These are phyloP conservation scores for Penicillium paxilli DNA, from an alignment of 495 filamentous ascomycete genomes.

Conservation along the genomic window DNA sequence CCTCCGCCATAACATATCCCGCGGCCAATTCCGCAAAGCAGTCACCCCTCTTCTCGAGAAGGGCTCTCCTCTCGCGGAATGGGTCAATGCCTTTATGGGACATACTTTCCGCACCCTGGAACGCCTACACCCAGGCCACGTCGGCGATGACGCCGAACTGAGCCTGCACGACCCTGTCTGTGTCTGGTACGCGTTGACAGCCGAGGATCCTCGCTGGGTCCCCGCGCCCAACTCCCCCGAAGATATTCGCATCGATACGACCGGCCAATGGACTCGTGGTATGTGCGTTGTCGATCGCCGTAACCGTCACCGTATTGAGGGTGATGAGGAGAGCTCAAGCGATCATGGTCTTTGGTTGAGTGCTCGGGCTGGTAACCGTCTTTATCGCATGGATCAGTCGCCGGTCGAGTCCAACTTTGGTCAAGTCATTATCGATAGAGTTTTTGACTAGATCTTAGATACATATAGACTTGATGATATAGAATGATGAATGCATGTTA, in stretches of 20 bases:
- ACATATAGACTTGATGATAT: neutral
- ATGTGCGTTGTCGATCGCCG: conserved; percentile 84
- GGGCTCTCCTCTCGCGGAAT: conserved; percentile 79
- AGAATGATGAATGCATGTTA: neutral
- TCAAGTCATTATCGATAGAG: conserved; percentile 38
- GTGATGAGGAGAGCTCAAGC: conserved; percentile 53
- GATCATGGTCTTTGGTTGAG: conserved; percentile 79
- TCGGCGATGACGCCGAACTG: conserved; percentile 56
- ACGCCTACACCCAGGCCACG: conserved; percentile 52
- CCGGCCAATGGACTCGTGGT: conserved; percentile 91
- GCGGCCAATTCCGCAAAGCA: conserved; percentile 56
- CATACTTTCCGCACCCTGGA: conserved; percentile 77
- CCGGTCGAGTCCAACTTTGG: conserved; percentile 46
- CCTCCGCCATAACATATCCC: conserved; percentile 65
- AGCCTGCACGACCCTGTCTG: conserved; percentile 86
- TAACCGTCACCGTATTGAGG: conserved; percentile 57
- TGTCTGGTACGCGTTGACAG: conserved; percentile 80
- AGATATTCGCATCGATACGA: conserved; percentile 85
- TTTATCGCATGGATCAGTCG: conserved; percentile 62
- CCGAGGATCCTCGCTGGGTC: conserved; percentile 40
- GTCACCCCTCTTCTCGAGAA: conserved; percentile 47
- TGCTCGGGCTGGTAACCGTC: conserved; percentile 67
- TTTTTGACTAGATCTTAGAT: conserved; percentile 31
- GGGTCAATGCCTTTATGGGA: conserved; percentile 74
- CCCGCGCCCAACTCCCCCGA: conserved; percentile 44